Percentiles rank a stretch among this genome's conserved stretches.
phyloP scores from a whole-genome alignment of 176 grass and related monocot species.

The Areca catechu region DNA sequence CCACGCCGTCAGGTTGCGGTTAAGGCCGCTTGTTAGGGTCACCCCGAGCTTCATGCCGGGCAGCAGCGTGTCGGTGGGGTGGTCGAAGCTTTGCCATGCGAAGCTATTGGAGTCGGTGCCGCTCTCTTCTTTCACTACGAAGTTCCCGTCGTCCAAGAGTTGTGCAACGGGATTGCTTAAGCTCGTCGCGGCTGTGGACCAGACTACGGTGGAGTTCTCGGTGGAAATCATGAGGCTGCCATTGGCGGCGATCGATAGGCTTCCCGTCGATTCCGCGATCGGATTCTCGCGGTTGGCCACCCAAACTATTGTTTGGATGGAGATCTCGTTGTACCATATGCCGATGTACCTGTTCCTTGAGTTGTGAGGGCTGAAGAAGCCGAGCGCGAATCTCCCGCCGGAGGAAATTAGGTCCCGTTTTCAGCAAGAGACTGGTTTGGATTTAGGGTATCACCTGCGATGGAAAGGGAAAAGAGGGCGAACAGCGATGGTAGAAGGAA shows the following conservation, averaged over 20 bases:
- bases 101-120: neutral
- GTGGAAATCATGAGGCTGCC: conserved; percentile 32
- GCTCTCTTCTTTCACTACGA: conserved; percentile 19
- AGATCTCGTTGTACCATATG: conserved; percentile 48
- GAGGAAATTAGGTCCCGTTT: conserved; percentile 44
- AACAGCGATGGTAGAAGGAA: neutral
- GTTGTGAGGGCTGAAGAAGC: conserved; percentile 46
- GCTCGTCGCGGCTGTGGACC: conserved; percentile 16
- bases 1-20: conserved; percentile 47
- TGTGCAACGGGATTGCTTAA: conserved; percentile 19
- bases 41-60: conserved; percentile 59
- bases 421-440: conserved; percentile 24
- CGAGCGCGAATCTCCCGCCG: conserved; percentile 39
- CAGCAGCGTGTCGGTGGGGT: conserved; percentile 59
- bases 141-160: conserved; percentile 39
- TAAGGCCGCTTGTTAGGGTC: conserved; percentile 22
- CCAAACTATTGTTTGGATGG: conserved; percentile 45
- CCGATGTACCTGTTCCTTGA: conserved; percentile 37
- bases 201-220: conserved; percentile 24
- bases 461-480: neutral
- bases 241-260: conserved; percentile 33
- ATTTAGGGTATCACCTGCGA: conserved; percentile 30
- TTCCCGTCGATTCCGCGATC: conserved; percentile 22
- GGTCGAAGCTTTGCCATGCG: conserved; percentile 65
- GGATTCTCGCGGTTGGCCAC: conserved; percentile 51